Evolutionary conservation across 192 early-diverging fungal genomes (phyloP).

Genomic region (Coemansia sp.): DNA sequence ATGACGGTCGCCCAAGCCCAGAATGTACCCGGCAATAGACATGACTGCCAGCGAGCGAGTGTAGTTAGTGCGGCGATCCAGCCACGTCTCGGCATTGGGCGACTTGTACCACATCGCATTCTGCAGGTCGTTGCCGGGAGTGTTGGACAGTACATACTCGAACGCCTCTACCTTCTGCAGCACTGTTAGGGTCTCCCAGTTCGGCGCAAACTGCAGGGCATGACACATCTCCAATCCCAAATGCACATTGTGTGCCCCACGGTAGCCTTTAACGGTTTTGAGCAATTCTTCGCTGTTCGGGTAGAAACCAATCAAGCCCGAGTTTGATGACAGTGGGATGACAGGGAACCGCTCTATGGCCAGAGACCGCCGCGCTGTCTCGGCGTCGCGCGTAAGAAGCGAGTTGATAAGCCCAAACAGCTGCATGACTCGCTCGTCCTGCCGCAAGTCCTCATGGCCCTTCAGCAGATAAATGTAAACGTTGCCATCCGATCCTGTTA

Average conservation of each 20-base stretch:
- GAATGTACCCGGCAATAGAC: conserved; percentile 98
- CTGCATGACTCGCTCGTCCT: conserved; percentile 99
- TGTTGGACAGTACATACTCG: conserved; percentile 86
- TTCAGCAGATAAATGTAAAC: conserved; percentile 91
- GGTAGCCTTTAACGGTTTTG: conserved; percentile 81
- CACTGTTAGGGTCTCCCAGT: conserved; percentile 84
- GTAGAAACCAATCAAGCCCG: conserved; percentile 93
- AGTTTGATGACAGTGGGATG: conserved; percentile 92
- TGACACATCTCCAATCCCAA: conserved; percentile 87
- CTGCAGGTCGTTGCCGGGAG: conserved; percentile 90
- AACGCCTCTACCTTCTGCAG: conserved; percentile 96
- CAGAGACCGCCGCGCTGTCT: conserved; percentile 89
- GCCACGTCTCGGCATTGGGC: conserved; percentile 94
- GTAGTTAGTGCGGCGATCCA: conserved; percentile 93
- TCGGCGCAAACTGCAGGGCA: conserved; percentile 85
- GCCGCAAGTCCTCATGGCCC: conserved; percentile 95
- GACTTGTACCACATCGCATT: conserved; percentile 93
- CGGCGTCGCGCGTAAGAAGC: conserved; percentile 72
- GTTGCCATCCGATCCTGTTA: conserved; percentile 83
- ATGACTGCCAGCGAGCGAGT: conserved; percentile 93
- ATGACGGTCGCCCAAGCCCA: conserved; percentile 96
- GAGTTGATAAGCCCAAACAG: conserved; percentile 97
- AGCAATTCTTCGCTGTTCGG: conserved; percentile 88
- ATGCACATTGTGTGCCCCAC: conserved; percentile 75
- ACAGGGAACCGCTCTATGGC: conserved; percentile 89